Conservation (phyloP, 2,329 filamentous ascomycete genomes). For the Thermomyces lanuginosus region DNA sequence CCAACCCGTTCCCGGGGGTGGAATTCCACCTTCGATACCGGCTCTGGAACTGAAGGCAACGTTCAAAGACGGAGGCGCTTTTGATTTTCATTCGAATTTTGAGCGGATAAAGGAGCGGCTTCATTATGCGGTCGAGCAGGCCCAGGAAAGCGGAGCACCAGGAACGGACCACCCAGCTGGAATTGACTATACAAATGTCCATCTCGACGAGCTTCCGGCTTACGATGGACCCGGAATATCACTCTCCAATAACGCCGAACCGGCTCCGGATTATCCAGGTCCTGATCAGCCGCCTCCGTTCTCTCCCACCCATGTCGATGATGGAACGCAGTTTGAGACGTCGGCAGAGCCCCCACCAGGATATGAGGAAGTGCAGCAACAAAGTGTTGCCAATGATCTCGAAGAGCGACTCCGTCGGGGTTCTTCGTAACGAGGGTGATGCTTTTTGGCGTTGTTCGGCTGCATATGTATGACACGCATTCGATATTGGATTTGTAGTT, state of each 20-base stretch:
- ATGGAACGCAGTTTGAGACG: slow-evolving; percentile 25
- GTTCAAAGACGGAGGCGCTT: slow-evolving; percentile 91
- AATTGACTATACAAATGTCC: slow-evolving; percentile 46
- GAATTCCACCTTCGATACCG: slow-evolving; percentile 57
- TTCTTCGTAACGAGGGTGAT: neutral
- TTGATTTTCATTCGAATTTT: slow-evolving; percentile 70
- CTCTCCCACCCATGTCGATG: slow-evolving; percentile 11
- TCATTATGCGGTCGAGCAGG: slow-evolving; percentile 62
- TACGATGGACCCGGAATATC: slow-evolving; percentile 50
- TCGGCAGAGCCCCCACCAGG: slow-evolving; percentile 68
- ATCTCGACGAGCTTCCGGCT: slow-evolving; percentile 73
- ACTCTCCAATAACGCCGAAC: slow-evolving; percentile 3
- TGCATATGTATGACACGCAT: neutral
- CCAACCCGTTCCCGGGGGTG: slow-evolving; percentile 66
- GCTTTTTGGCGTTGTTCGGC: neutral
- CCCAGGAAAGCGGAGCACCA: slow-evolving; percentile 43
- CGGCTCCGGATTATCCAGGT: neutral
- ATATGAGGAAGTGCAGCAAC: slow-evolving; percentile 81
- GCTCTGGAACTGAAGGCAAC: slow-evolving; percentile 68
- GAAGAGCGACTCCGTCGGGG: slow-evolving; percentile 38
- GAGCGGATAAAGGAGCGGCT: slow-evolving; percentile 72
- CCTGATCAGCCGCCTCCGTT: slow-evolving; percentile 1
- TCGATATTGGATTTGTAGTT: neutral
- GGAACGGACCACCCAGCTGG: slow-evolving; percentile 22
- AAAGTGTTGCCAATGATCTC: slow-evolving; percentile 57